phyloP scores from a whole-genome alignment of 2,329 filamentous ascomycete genomes.

The Xylariaceae sp. region DNA sequence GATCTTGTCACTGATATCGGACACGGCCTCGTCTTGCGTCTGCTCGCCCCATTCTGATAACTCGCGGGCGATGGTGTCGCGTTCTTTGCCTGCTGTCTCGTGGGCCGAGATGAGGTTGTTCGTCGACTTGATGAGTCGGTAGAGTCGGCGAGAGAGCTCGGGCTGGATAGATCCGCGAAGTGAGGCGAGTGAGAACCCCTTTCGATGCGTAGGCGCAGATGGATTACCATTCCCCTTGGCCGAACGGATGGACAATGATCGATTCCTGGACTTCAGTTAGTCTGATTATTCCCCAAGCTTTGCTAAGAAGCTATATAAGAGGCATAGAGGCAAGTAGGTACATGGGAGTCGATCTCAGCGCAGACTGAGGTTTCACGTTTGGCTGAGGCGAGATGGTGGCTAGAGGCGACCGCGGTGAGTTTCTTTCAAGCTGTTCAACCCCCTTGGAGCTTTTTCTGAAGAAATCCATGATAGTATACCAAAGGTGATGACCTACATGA shows the following conservation, averaged over 20 bases:
- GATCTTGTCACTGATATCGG: slow-evolving; percentile 91
- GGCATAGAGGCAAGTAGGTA: slow-evolving; percentile 17
- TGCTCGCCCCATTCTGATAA: slow-evolving; percentile 95
- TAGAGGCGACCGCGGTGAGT: slow-evolving; percentile 15
- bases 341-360: slow-evolving; percentile 22
- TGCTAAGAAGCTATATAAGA: not conserved
- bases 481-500: slow-evolving; percentile 26
- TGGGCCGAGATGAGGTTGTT: slow-evolving; percentile 83
- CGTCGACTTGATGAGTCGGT: slow-evolving; percentile 89
- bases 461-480: slow-evolving; percentile 27
- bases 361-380: slow-evolving; percentile 18
- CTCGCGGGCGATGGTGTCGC: slow-evolving; percentile 77
- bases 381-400: slow-evolving; percentile 17
- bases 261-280: slow-evolving; percentile 27
- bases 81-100: slow-evolving; percentile 79
- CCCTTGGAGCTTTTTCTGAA: slow-evolving; percentile 28
- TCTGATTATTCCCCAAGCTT: not conserved
- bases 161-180: slow-evolving; percentile 81
- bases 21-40: slow-evolving; percentile 79
- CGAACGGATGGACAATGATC: slow-evolving; percentile 32
- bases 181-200: slow-evolving; percentile 79
- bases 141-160: slow-evolving; percentile 83
- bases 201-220: slow-evolving; percentile 42
- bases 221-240: slow-evolving; percentile 35
- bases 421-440: slow-evolving; percentile 27